A percentile compares a stretch with the other conserved stretches of the same genome.
Conservation (phyloP, 352 stramenopile species). For the Saprolegnia parasitica region DNA sequence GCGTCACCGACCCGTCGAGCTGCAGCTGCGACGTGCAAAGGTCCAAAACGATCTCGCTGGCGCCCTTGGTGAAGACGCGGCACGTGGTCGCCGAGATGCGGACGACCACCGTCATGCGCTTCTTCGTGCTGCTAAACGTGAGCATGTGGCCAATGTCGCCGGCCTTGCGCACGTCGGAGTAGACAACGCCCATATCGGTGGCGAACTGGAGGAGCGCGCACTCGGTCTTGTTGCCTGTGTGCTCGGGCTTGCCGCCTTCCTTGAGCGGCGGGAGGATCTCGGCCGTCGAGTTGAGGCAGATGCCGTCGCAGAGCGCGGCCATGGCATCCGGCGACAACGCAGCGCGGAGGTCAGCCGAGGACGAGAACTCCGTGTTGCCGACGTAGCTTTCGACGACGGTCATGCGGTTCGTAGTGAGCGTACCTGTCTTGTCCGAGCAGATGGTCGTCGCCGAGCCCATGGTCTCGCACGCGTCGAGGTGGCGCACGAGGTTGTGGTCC, state of each 20-base stretch:
- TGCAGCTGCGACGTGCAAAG: conserved; percentile 43
- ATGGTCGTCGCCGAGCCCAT: conserved; percentile 97
- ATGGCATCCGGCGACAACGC: conserved; percentile 24
- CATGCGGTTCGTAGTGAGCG: conserved; percentile 95
- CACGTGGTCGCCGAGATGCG: conserved; percentile 38
- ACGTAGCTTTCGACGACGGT: conserved; percentile 83
- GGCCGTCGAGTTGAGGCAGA: conserved; percentile 55
- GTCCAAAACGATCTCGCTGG: conserved; percentile 54
- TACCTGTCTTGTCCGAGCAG: conserved; percentile 95
- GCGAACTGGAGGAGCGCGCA: conserved; percentile 54
- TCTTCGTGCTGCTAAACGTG: conserved; percentile 61
- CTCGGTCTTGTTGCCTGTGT: conserved; percentile 68
- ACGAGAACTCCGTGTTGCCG: conserved; percentile 32
- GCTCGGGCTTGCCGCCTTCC: conserved; percentile 41
- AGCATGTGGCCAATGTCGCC: conserved; percentile 47
- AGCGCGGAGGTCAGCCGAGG: not conserved
- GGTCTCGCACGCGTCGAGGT: conserved; percentile 95
- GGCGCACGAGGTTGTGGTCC: conserved; percentile 94
- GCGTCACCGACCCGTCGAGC: conserved; percentile 39
- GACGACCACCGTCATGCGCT: conserved; percentile 64
- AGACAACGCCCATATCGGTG: conserved; percentile 45
- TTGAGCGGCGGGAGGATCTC: conserved; percentile 50
- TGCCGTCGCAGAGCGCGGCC: conserved; percentile 40
- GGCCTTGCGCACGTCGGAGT: conserved; percentile 31
- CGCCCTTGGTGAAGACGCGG: conserved; percentile 59